Conservation (phyloP, 257 asterid species). For the Phtheirospermum japonicum region DNA sequence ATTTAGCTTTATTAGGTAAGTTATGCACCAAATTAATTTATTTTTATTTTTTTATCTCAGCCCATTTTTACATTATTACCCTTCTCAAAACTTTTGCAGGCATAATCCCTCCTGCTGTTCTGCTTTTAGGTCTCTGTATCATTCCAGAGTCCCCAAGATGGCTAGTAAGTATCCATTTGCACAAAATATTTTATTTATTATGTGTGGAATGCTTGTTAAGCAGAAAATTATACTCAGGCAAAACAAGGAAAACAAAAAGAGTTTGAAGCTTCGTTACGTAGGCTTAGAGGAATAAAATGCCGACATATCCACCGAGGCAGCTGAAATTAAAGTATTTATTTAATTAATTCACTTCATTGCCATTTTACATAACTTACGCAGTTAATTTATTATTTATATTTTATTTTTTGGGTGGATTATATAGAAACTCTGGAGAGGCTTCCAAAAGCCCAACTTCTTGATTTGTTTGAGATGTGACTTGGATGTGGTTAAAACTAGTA, state of each 20-base stretch:
- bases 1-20: no score
- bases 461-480: no score
- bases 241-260: no score
- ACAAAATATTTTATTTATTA: no score
- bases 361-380: not conserved
- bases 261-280: no score
- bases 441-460: conserved; percentile 68
- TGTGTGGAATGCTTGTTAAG: no score
- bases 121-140: conserved; percentile 77
- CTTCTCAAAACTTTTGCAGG: no score
- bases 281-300: conserved; percentile 65
- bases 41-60: conserved; percentile 71
- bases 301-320: conserved; percentile 72
- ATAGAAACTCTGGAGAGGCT: conserved; percentile 76
- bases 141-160: conserved; percentile 98
- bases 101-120: conserved; percentile 66
- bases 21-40: no score
- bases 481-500: no score
- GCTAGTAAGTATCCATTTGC: conserved; percentile 52
- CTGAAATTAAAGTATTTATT: conserved; percentile 78
- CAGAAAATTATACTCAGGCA: no score
- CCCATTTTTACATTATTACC: no score
- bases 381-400: not conserved
- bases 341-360: no score
- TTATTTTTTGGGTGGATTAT: conserved; percentile 55